A percentile compares a stretch with the other conserved stretches of the same genome.
Conservation (phyloP, 352 stramenopile species). For the Phytophthora litchii region DNA sequence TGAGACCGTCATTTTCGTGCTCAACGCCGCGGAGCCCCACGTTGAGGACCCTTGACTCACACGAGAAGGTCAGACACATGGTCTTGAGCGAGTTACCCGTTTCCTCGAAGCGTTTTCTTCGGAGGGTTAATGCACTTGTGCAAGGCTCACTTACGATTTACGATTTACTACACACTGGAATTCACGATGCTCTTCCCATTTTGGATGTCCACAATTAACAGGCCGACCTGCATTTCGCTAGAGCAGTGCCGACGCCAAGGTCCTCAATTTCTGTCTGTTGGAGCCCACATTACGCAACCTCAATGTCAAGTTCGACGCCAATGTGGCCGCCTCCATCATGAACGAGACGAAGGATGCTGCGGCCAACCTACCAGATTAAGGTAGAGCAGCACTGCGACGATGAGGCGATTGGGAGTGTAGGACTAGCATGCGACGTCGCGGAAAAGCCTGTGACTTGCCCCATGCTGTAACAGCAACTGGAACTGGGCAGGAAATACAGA, state of each 20-base stretch:
- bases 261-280: constrained; percentile 90
- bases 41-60: no score
- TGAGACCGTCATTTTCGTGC: no score
- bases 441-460: not conserved
- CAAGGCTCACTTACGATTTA: constrained; percentile 5
- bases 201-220: no score
- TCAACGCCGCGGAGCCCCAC: no score
- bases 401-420: constrained; percentile 1
- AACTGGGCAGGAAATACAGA: constrained; percentile 26
- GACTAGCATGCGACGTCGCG: constrained; percentile 15
- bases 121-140: no score
- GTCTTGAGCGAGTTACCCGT: no score
- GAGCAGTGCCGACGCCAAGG: constrained; percentile 84
- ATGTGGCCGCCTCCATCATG: constrained; percentile 81
- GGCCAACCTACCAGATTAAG: constrained; percentile 86
- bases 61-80: no score
- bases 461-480: constrained; percentile 9
- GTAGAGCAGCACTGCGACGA: constrained; percentile 31
- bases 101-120: no score
- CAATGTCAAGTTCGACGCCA: constrained; percentile 80
- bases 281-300: constrained; percentile 79
- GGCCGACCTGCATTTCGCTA: constrained; percentile 1
- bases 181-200: no score
- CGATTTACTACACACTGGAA: no score
- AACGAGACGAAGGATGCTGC: constrained; percentile 65